Conservation (phyloP, 768 basidiomycete genomes). For the Psilocybe tampanensis region DNA sequence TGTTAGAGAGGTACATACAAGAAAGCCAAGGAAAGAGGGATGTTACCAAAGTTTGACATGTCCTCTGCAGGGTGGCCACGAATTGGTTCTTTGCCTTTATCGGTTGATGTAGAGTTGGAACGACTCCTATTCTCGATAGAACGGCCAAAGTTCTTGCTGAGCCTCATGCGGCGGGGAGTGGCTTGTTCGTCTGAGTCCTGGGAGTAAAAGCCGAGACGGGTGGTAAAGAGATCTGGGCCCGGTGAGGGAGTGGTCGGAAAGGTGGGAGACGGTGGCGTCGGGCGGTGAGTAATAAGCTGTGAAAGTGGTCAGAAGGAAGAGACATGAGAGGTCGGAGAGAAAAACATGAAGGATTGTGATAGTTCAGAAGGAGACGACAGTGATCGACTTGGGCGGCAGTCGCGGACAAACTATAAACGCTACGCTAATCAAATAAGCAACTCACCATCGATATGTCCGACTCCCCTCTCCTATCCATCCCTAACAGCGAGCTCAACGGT, state of each 20-base stretch:
- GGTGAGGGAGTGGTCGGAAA: slow-evolving; percentile 27
- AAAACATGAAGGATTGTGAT: not conserved
- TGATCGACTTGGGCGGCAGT: not conserved
- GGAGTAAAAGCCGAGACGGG: slow-evolving; percentile 23
- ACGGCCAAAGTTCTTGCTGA: slow-evolving; percentile 20
- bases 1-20: not conserved
- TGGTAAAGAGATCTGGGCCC: slow-evolving; percentile 22
- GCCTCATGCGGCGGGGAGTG: slow-evolving; percentile 17
- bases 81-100: slow-evolving; percentile 35
- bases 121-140: slow-evolving; percentile 12
- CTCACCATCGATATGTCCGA: not conserved
- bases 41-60: slow-evolving; percentile 21
- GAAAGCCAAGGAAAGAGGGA: not conserved
- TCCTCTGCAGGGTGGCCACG: slow-evolving; percentile 19
- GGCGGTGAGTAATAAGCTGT: slow-evolving; percentile 20
- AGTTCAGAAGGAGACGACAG: not conserved
- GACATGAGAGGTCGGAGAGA: not conserved
- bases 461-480: not conserved
- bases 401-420: not conserved
- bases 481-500: not conserved
- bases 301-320: no score
- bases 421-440: not conserved
- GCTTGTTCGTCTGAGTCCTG: slow-evolving; percentile 14
- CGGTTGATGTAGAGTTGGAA: slow-evolving; percentile 22
- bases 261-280: slow-evolving; percentile 20